A percentile compares a stretch with the other conserved stretches of the same genome.
phyloP scores from a whole-genome alignment of 257 asterid species.

The Coffea canephora region DNA sequence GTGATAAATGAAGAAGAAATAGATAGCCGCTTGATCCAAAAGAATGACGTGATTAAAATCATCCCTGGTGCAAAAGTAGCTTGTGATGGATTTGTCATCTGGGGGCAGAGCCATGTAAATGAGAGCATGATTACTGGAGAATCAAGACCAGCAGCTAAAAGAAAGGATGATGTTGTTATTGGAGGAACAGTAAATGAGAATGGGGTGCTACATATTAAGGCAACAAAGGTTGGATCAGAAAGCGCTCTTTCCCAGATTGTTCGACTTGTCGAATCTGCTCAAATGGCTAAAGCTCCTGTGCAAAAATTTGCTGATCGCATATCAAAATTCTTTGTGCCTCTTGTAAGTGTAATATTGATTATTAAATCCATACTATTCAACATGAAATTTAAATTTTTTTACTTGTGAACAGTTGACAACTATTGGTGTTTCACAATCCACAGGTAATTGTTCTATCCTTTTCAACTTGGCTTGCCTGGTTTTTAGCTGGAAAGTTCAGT shows the following conservation, averaged over 20 bases:
- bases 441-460: constrained; percentile 43
- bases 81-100: constrained; percentile 62
- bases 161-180: constrained; percentile 56
- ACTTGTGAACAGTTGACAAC: background rate
- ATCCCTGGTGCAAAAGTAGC: constrained; percentile 76
- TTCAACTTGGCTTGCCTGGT: constrained; percentile 45
- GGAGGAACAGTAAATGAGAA: constrained; percentile 77
- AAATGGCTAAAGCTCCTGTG: constrained; percentile 63
- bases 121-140: constrained; percentile 65
- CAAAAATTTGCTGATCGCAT: constrained; percentile 55
- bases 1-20: constrained; percentile 60
- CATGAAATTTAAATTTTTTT: background rate
- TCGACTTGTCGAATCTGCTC: constrained; percentile 54
- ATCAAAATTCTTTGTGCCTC: constrained; percentile 46
- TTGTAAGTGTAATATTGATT: constrained; percentile 28
- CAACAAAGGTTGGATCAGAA: constrained; percentile 66
- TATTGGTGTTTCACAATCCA: background rate
- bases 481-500: constrained; percentile 56
- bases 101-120: constrained; percentile 54
- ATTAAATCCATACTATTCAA: background rate
- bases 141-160: constrained; percentile 61
- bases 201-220: constrained; percentile 59
- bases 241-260: constrained; percentile 68
- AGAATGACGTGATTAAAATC: constrained; percentile 55
- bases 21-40: constrained; percentile 63